Evolutionary conservation across 2,329 filamentous ascomycete species (phyloP), one percentile per base, ranked within the genome.

Genomic region (Cephalotrichum gorgonifer): DNA sequence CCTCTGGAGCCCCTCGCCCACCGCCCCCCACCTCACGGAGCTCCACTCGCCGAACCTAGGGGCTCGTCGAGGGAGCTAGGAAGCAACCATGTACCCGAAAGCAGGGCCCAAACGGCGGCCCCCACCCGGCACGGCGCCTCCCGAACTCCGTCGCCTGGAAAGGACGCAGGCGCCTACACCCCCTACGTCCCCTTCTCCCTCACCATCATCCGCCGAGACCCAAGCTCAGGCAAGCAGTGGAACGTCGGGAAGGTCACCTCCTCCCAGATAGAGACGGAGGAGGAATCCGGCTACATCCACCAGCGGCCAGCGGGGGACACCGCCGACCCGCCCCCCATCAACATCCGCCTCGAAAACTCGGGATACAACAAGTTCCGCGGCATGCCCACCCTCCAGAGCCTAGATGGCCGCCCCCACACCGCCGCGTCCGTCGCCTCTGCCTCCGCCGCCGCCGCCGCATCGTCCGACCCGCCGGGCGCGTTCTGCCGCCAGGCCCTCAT

Each of bases 191-290:
- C 75, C 0, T 80, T 79, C 53, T 73, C 70, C 2, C 64, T 81
- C 14, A 83, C 79, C 0, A 63, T 90, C 14, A 88, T 89, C 56
- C 81, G 86, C n/a, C 78, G 85, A 54, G 83, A 89, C 60, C 83
- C 83, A 1, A 71, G 75, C 22, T 78, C 81, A 8, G 79, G 80
- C 7, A 73, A 72, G 49, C 86, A 89, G 62, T 88, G 85, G 84
- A 89, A 89, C 58, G 75, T 89, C 12, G 86, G 81, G 22, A 80
- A 73, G 49, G 74, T 88, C 44, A 74, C 73, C 2, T 79, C 75
- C 0, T 72, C 72, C 51, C 73, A 78, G 53, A 33, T 44, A 22
- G 41, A 49, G 30, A 44, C 41, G 23, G 41, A 44, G 22, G 47
- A 49, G 17, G 46, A 48, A n/a, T 43, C 46, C 9, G 46, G 46